phyloP scores from a whole-genome alignment of 768 basidiomycete genomes.

The Psilocybe subaeruginosa region DNA sequence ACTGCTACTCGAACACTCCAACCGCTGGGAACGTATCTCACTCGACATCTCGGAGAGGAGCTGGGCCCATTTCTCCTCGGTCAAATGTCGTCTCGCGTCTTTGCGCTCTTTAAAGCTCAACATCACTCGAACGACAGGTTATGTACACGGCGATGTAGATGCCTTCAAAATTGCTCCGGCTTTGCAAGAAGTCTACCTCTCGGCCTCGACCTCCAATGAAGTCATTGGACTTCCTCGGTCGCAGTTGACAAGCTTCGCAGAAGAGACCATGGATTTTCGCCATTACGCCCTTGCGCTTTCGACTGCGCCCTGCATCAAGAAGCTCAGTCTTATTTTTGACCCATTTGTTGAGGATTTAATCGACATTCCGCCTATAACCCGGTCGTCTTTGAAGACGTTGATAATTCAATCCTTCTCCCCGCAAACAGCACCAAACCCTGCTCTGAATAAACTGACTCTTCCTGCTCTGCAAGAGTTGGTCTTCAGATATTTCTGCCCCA shows the following conservation, averaged over 20 bases:
- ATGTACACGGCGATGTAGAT: conserved; percentile 7
- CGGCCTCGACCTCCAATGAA: conserved; percentile 5
- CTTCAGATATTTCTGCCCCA: background rate
- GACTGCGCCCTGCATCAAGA: conserved; percentile 3
- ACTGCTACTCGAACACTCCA: conserved; percentile 17
- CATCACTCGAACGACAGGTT: conserved; percentile 2
- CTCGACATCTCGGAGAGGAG: conserved; percentile 14
- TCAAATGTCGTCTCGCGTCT: conserved; percentile 17
- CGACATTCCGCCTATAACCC: conserved; percentile 1
- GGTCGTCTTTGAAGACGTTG: background rate
- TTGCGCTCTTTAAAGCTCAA: conserved; percentile 14
- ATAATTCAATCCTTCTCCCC: background rate
- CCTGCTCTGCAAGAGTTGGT: conserved; percentile 2
- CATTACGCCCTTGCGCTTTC: conserved; percentile 7
- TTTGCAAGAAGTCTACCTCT: conserved; percentile 14
- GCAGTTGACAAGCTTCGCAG: conserved; percentile 16
- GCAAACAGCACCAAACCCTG: background rate
- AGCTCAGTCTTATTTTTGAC: conserved; percentile 14
- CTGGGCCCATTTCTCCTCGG: conserved; percentile 12
- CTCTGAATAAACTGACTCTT: background rate
- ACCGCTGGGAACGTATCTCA: conserved; percentile 18
- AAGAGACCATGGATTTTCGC: conserved; percentile 7
- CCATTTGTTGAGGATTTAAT: background rate
- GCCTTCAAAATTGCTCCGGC: conserved; percentile 18
- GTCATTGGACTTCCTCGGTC: conserved; percentile 18